Base-by-base conservation (phyloP, 2,329 filamentous ascomycete species). In the Beauveria caledonica region DNA sequence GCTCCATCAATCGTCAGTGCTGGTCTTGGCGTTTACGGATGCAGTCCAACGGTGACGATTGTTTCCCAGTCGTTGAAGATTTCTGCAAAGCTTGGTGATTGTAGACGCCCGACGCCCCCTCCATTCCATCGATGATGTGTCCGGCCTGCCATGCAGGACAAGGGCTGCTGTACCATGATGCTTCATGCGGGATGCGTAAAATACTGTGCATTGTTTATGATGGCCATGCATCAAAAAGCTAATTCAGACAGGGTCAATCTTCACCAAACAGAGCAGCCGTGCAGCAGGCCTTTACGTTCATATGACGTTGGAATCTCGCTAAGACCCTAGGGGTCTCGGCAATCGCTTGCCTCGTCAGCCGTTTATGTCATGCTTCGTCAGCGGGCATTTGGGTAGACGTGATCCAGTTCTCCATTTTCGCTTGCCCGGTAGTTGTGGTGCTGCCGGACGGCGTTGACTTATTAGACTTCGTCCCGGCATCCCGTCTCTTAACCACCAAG, bases 401-500 rank as follows among this genome's bases (percentile, higher is more conserved):
- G 68, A 93, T 92, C 87, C 90, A 93, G 68, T 90, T 88, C 74
- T 92, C 89, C 89, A 93, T 91, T 59, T 65, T 68, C 45, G 60
- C 64, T 46, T 71, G 68, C 56, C 71, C 68, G 56, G 68, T 69
- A 54, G 71, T 64, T 42, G 62, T 68, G 49, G 64, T 67, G 53
- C 66, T 66, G 55, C 65, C 68, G 60, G 69, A 69, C 54, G 63
- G 64, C 60, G 69, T 63, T 60, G 70, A 64, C 58, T 69, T 72
- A 60, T 68, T 73, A 51, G 72, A 71, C 65, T 75, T 80, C 65
- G 74, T 78, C 78, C 67, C 80, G 64, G 86, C 87, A 63, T 88
- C 86, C 71, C 88, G 89, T 71, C 88, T 89, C 73, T 86, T 87
- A 68, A 99, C 87, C 9, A 99, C 88, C 62, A 99, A 80, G 73